Conservation (phyloP, 306 rosid genomes). For the Trichosanthes cucumerina region DNA sequence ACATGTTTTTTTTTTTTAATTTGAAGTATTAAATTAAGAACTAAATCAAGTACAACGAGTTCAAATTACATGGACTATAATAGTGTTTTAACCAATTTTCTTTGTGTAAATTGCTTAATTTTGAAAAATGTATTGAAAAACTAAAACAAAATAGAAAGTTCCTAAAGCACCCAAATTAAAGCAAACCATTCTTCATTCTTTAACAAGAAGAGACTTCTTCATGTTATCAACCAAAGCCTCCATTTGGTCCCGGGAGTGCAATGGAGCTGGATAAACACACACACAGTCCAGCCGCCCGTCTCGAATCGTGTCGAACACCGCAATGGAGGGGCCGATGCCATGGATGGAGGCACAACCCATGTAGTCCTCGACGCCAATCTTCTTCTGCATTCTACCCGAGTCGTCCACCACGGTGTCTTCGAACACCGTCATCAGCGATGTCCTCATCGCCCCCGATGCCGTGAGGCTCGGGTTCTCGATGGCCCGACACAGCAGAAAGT, state of each 20-base stretch:
- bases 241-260: conserved; percentile 50
- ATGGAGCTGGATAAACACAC: conserved; percentile 50
- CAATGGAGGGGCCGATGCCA: conserved; percentile 53
- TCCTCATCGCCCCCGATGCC: conserved; percentile 36
- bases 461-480: conserved; percentile 49
- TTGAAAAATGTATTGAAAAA: background rate
- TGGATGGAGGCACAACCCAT: conserved; percentile 62
- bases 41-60: background rate
- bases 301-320: conserved; percentile 44
- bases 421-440: conserved; percentile 38
- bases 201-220: conserved; percentile 38
- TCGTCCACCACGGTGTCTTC: conserved; percentile 49
- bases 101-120: background rate
- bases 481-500: conserved; percentile 45
- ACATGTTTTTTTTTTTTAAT: too few species aligned
- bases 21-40: too few species aligned
- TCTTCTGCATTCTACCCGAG: background rate
- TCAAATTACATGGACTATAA: background rate
- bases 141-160: background rate
- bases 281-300: conserved; percentile 44
- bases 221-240: conserved; percentile 28
- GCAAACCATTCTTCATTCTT: background rate
- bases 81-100: background rate
- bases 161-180: background rate
- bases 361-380: conserved; percentile 41